These are phyloP conservation scores for Pythium scleroteichum DNA, from an alignment of 352 stramenopile genomes.

Conservation along the genomic window DNA sequence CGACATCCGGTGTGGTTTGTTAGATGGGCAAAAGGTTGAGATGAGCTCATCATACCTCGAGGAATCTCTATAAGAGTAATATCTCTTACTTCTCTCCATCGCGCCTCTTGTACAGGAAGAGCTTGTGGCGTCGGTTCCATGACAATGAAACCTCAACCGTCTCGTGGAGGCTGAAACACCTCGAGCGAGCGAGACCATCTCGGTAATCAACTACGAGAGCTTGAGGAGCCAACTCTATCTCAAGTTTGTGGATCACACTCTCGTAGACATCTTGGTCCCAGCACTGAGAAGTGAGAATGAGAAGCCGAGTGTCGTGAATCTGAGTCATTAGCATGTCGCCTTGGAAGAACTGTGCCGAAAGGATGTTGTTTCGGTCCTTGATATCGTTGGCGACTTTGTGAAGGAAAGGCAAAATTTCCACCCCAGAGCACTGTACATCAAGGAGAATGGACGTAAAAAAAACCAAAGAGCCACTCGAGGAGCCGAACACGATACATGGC, in stretches of 20 bases:
- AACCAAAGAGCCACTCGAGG: constrained; percentile 55
- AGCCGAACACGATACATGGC: constrained; percentile 42
- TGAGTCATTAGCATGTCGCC: constrained; percentile 44
- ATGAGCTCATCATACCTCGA: background rate
- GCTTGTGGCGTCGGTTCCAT: constrained; percentile 39
- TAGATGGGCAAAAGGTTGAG: background rate
- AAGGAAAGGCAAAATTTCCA: constrained; percentile 60
- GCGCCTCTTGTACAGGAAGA: constrained; percentile 38
- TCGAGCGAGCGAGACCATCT: constrained; percentile 27
- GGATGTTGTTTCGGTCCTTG: constrained; percentile 6
- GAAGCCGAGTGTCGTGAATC: constrained; percentile 29
- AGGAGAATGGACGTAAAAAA: constrained; percentile 45
- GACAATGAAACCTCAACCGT: constrained; percentile 39
- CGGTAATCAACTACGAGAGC: constrained; percentile 63
- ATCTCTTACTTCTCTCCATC: too few relatives aligned
- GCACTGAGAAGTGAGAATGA: constrained; percentile 66
- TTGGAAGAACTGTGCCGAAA: constrained; percentile 33
- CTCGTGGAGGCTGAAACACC: constrained; percentile 31
- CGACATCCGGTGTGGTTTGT: constrained; percentile 17
- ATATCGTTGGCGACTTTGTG: constrained; percentile 26
- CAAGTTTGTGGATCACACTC: constrained; percentile 41
- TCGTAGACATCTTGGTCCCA: constrained; percentile 47
- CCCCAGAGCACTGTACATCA: constrained; percentile 32
- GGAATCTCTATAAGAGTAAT: too few relatives aligned
- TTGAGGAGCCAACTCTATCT: constrained; percentile 31